These are phyloP conservation scores for Rhododendron kiyosumense DNA, from an alignment of 148 eudicot genomes.

Conservation along the genomic window DNA sequence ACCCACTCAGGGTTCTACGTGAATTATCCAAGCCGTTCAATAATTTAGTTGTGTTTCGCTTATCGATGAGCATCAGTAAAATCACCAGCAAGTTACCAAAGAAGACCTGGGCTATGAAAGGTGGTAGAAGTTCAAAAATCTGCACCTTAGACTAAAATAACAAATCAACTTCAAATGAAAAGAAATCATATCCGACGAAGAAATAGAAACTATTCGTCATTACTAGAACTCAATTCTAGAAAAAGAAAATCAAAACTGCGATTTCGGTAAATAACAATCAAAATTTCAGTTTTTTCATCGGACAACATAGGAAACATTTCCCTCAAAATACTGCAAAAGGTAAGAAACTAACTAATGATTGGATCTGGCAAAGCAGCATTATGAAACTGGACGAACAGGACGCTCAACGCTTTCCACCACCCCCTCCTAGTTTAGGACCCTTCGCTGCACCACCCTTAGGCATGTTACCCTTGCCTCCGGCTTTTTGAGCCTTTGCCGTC, in stretches of 20 bases:
- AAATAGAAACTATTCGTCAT: not conserved
- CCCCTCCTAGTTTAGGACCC: constrained; percentile 22
- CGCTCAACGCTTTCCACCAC: constrained; percentile 5
- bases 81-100: not conserved
- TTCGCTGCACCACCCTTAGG: constrained; percentile 20
- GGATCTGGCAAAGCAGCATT: not conserved
- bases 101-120: not conserved
- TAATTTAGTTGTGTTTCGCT: too few species aligned
- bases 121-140: not conserved
- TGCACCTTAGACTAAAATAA: not conserved
- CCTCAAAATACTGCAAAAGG: not conserved
- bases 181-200: not conserved
- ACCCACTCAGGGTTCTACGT: too few species aligned
- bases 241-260: not conserved
- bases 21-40: too few species aligned
- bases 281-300: not conserved
- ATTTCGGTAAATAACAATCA: not conserved
- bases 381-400: not conserved
- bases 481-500: constrained; percentile 20
- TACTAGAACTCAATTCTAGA: not conserved
- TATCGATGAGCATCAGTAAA: too few species aligned
- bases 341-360: not conserved
- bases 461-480: constrained; percentile 17
- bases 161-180: not conserved
- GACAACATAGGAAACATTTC: not conserved